Conservation (phyloP, 345 rosid species). For the Clarkia xantiana region DNA sequence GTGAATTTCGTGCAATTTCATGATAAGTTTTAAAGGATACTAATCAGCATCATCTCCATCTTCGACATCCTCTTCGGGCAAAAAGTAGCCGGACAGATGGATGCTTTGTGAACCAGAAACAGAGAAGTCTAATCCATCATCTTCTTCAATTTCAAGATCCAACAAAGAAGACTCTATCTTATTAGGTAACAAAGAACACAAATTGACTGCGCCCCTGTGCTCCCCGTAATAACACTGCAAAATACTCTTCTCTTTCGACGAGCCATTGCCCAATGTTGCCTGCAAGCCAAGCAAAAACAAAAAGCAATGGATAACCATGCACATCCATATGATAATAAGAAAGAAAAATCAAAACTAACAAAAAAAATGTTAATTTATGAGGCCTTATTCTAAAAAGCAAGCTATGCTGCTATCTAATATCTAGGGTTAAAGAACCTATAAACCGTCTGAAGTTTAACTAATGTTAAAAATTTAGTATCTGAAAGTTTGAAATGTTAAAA, state of each 20-base stretch:
- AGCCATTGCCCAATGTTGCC: slow-evolving; percentile 90
- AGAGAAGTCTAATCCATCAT: slow-evolving; percentile 54
- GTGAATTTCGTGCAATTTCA: too few relatives aligned
- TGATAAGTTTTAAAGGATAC: slow-evolving; percentile 46
- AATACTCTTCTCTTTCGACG: slow-evolving; percentile 39
- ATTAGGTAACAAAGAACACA: slow-evolving; percentile 71
- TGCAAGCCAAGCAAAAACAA: slow-evolving; percentile 9
- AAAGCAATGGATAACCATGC: neutral
- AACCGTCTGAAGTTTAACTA: too few relatives aligned
- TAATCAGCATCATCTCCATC: slow-evolving; percentile 43
- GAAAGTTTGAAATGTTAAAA: too few relatives aligned
- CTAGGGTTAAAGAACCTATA: too few relatives aligned
- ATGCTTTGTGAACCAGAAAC: slow-evolving; percentile 68
- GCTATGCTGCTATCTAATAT: too few relatives aligned
- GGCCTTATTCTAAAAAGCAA: too few relatives aligned
- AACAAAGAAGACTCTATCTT: slow-evolving; percentile 53
- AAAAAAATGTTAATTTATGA: too few relatives aligned
- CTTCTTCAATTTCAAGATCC: slow-evolving; percentile 60
- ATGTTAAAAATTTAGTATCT: too few relatives aligned
- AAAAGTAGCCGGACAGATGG: slow-evolving; percentile 76
- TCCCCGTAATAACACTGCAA: slow-evolving; percentile 56
- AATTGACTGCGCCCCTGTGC: slow-evolving; percentile 39
- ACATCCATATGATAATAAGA: neutral
- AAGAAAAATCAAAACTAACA: too few relatives aligned
- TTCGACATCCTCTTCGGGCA: slow-evolving; percentile 29